A percentile compares a stretch with the other conserved stretches of the same genome.
phyloP scores from a whole-genome alignment of 148 eudicot genomes.

The Dysphania ambrosioides region DNA sequence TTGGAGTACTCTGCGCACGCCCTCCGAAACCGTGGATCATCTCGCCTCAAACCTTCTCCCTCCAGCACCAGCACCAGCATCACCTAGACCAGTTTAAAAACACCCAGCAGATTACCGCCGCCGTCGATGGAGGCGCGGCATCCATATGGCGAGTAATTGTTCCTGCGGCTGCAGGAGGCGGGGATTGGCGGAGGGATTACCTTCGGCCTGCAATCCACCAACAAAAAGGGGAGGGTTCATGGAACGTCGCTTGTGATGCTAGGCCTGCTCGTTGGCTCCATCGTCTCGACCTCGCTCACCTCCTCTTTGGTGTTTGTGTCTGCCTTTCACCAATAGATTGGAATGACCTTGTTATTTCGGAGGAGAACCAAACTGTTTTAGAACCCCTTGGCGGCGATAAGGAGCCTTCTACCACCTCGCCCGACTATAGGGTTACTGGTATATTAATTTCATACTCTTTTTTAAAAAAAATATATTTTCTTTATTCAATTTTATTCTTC shows the following conservation, averaged over 20 bases:
- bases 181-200: conserved; percentile 30
- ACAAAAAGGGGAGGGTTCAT: conserved; percentile 69
- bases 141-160: conserved; percentile 51
- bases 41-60: conserved; percentile 32
- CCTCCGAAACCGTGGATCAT: conserved; percentile 55
- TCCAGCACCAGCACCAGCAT: conserved; percentile 27
- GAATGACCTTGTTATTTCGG: conserved; percentile 17
- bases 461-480: neutral
- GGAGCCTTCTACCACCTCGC: neutral
- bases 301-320: conserved; percentile 56
- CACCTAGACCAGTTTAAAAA: neutral
- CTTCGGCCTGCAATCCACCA: conserved; percentile 27
- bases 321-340: conserved; percentile 36
- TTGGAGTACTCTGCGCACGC: conserved; percentile 56
- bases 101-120: neutral
- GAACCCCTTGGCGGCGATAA: neutral
- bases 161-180: conserved; percentile 19
- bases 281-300: conserved; percentile 50
- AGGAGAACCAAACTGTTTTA: neutral
- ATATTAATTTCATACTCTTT: neutral
- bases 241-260: conserved; percentile 78
- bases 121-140: conserved; percentile 22
- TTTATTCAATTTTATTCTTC: too few relatives aligned
- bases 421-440: conserved; percentile 49
- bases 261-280: conserved; percentile 78